Conservation (phyloP, 164 flowering plant genomes). For the Platanus orientalis region DNA sequence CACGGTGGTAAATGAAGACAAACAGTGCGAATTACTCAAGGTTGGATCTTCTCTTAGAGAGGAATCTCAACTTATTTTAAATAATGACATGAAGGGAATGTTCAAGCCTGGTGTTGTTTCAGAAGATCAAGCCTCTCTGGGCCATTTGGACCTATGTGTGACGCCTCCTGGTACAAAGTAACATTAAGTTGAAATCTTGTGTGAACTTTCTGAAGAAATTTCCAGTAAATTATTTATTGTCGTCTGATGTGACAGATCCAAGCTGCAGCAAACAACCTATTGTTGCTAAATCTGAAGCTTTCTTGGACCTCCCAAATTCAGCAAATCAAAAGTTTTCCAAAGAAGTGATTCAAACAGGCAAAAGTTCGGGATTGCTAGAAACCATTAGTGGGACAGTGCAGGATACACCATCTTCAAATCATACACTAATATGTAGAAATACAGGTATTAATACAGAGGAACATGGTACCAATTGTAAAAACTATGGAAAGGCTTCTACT, state of each 20-base stretch:
- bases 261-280: slow-evolving; percentile 5
- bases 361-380: slow-evolving; percentile 7
- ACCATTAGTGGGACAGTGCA: slow-evolving; percentile 6
- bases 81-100: slow-evolving; percentile 11
- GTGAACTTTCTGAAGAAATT: background rate
- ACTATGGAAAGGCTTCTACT: slow-evolving; percentile 10
- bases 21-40: background rate
- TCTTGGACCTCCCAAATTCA: slow-evolving; percentile 12
- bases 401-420: slow-evolving; percentile 7
- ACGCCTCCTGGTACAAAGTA: slow-evolving; percentile 21
- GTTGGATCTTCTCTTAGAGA: slow-evolving; percentile 1
- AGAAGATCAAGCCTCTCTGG: slow-evolving; percentile 1
- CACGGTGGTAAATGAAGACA: slow-evolving; percentile 3
- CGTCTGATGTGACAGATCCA: slow-evolving; percentile 16
- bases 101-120: background rate
- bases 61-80: background rate
- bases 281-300: slow-evolving; percentile 8
- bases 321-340: slow-evolving; percentile 13
- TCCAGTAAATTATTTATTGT: slow-evolving; percentile 9
- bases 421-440: background rate
- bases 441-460: slow-evolving; percentile 3
- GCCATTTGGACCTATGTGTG: slow-evolving; percentile 20
- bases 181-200: background rate
- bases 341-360: slow-evolving; percentile 7
- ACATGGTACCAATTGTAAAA: slow-evolving; percentile 8